These are phyloP conservation scores for Pseudogymnoascus sp. DNA, from an alignment of 2,329 filamentous ascomycete species.

Conservation along the genomic window DNA sequence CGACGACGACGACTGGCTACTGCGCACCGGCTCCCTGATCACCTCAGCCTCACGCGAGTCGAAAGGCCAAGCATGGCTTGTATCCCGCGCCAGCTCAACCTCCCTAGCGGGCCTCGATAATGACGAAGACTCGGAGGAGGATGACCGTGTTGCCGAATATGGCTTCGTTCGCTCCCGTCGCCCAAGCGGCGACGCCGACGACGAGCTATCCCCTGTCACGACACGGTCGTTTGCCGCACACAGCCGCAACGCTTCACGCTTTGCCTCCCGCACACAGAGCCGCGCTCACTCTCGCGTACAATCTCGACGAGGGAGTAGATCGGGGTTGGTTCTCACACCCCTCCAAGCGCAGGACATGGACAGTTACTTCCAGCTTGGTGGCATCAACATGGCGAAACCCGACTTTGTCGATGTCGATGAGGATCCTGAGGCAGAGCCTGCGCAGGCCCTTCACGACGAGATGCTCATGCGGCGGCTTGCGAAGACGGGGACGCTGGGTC, in stretches of 20 bases:
- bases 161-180: constrained; percentile 36
- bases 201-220: constrained; percentile 28
- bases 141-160: constrained; percentile 43
- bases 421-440: constrained; percentile 42
- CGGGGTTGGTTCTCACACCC: constrained; percentile 29
- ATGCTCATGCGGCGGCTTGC: constrained; percentile 49
- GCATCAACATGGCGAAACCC: constrained; percentile 32
- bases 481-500: constrained; percentile 41
- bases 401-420: constrained; percentile 57
- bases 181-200: constrained; percentile 29
- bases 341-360: constrained; percentile 39
- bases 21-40: constrained; percentile 54
- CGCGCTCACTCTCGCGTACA: constrained; percentile 36
- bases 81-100: constrained; percentile 56
- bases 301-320: constrained; percentile 25
- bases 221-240: constrained; percentile 30
- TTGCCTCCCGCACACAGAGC: constrained; percentile 24
- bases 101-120: constrained; percentile 46
- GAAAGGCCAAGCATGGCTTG: constrained; percentile 61
- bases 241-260: constrained; percentile 41
- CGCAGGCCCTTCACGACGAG: constrained; percentile 44
- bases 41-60: constrained; percentile 54
- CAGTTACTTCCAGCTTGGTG: constrained; percentile 34
- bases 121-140: constrained; percentile 45
- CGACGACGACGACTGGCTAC: constrained; percentile 55